Evolutionary conservation across 164 flowering plant species (phyloP).

Genomic region (Stephania cephalantha): DNA sequence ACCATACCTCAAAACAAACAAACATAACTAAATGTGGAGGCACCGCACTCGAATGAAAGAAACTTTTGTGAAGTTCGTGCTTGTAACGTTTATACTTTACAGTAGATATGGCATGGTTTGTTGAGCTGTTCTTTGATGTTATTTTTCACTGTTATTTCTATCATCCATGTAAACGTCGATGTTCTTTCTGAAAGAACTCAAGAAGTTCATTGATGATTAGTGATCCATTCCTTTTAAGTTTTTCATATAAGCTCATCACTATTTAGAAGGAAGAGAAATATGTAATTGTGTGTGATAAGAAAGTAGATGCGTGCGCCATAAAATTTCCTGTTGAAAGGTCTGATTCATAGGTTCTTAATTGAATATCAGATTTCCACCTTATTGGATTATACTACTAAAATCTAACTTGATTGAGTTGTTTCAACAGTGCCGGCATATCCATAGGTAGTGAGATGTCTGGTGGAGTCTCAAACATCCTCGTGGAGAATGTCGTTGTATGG

Average conservation of each 20-base stretch:
- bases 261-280: neutral
- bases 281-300: neutral
- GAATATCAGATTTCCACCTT: neutral
- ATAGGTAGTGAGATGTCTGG: constrained; percentile 99
- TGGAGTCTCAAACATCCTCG: constrained; percentile 77
- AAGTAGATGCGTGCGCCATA: neutral
- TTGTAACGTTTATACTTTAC: neutral
- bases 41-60: neutral
- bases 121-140: neutral
- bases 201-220: neutral
- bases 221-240: neutral
- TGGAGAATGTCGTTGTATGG: constrained; percentile 79
- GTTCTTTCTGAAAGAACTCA: no score
- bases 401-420: constrained; percentile 14
- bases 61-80: neutral
- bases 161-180: neutral
- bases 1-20: no score
- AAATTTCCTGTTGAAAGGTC: neutral
- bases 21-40: neutral
- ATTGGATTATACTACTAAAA: constrained; percentile 11
- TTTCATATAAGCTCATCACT: neutral
- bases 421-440: constrained; percentile 87
- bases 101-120: neutral
- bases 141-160: neutral
- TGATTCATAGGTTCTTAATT: neutral